Percentiles rank a stretch among this genome's conserved stretches.
These are phyloP conservation scores for Cryphonectria radicalis DNA, from an alignment of 2,329 filamentous ascomycete species.

Conservation along the genomic window DNA sequence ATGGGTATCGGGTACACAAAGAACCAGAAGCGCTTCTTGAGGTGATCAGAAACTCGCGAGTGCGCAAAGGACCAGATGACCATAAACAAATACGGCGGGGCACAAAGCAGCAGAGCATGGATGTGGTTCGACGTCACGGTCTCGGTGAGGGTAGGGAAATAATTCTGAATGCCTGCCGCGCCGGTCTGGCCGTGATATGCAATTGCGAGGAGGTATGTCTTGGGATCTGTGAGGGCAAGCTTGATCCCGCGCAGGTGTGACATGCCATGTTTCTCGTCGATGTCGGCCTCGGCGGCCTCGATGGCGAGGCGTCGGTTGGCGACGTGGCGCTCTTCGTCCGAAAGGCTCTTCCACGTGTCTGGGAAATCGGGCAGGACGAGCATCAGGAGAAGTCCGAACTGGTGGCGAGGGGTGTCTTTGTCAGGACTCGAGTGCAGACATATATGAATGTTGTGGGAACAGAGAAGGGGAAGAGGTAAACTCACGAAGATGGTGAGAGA, in stretches of 20 bases:
- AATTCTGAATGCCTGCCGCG: constrained; percentile 29
- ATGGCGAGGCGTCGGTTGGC: constrained; percentile 26
- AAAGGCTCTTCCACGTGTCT: constrained; percentile 25
- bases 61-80: constrained; percentile 38
- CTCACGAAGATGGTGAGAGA: constrained; percentile 25
- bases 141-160: constrained; percentile 37
- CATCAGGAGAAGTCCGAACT: constrained; percentile 23
- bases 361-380: constrained; percentile 28
- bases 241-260: constrained; percentile 29
- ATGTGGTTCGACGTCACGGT: constrained; percentile 34
- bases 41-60: constrained; percentile 43
- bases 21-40: constrained; percentile 46
- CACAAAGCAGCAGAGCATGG: constrained; percentile 37
- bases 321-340: constrained; percentile 26
- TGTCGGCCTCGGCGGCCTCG: constrained; percentile 26
- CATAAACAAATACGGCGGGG: constrained; percentile 38
- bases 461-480: background rate
- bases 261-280: constrained; percentile 24
- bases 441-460: too few species aligned
- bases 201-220: constrained; percentile 28
- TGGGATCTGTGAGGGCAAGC: constrained; percentile 26
- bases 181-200: constrained; percentile 27
- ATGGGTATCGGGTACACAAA: constrained; percentile 35
- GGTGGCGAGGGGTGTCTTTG: background rate
- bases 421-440: background rate